phyloP scores from a whole-genome alignment of 805 yeast species.

The Kregervanrija delftensis region DNA sequence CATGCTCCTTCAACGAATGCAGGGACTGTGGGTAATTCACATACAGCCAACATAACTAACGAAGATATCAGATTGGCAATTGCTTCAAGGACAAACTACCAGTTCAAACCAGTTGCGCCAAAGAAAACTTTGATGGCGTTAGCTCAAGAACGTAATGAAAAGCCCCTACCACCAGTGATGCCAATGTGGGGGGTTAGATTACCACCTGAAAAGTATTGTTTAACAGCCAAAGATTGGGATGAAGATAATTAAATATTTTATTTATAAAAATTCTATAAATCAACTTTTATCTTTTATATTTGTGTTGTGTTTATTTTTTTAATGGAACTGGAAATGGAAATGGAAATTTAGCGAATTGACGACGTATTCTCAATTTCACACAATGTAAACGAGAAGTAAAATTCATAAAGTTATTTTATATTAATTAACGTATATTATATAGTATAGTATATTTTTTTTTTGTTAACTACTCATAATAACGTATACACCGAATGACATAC shows the following conservation, averaged over 20 bases:
- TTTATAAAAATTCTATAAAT: not conserved
- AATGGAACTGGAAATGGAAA: not conserved
- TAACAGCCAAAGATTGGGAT: constrained; percentile 78
- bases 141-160: constrained; percentile 87
- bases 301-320: no score
- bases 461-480: no score
- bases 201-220: constrained; percentile 96
- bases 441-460: no score
- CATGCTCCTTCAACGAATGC: constrained; percentile 34
- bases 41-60: constrained; percentile 42
- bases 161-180: constrained; percentile 84
- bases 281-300: no score
- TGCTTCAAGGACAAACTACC: constrained; percentile 90
- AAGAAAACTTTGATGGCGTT: constrained; percentile 84
- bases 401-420: not conserved
- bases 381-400: not conserved
- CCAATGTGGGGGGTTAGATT: constrained; percentile 87
- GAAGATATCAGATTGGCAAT: constrained; percentile 92
- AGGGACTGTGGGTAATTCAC: constrained; percentile 25
- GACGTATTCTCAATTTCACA: not conserved
- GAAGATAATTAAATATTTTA: constrained; percentile 1
- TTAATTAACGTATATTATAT: no score
- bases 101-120: constrained; percentile 93
- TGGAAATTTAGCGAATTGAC: not conserved
- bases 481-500: constrained; percentile 6